Percentiles rank a stretch among this genome's conserved stretches.
Evolutionary conservation across 2,329 filamentous ascomycete genomes (phyloP).

Genomic region (Parafenestella ontariensis): DNA sequence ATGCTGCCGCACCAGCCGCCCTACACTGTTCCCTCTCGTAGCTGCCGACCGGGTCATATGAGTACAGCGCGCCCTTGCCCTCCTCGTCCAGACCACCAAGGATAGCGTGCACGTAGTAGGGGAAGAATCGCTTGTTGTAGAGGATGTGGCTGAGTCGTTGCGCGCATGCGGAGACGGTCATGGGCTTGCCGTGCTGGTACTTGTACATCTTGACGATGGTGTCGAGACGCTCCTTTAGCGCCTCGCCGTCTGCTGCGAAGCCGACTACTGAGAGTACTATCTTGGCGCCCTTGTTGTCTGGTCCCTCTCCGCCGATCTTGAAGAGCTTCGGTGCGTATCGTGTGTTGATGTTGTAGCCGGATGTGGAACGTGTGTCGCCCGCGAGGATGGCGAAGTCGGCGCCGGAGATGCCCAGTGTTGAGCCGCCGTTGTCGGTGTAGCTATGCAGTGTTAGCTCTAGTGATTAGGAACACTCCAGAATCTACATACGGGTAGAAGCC

Average conservation of each 20-base stretch:
- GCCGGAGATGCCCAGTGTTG: constrained; percentile 92
- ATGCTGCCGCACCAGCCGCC: constrained; percentile 88
- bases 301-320: constrained; percentile 90
- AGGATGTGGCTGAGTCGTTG: constrained; percentile 94
- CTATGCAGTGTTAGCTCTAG: constrained; percentile 54
- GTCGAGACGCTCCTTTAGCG: constrained; percentile 91
- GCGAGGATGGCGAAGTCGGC: constrained; percentile 95
- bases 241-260: constrained; percentile 93
- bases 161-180: constrained; percentile 92
- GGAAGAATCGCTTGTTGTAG: constrained; percentile 98
- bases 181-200: constrained; percentile 96
- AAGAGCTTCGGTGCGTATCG: constrained; percentile 95
- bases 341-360: constrained; percentile 97
- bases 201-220: constrained; percentile 98
- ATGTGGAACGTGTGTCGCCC: constrained; percentile 93
- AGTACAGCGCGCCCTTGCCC: constrained; percentile 92
- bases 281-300: constrained; percentile 81
- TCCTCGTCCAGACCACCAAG: constrained; percentile 93
- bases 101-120: constrained; percentile 96
- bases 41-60: constrained; percentile 95
- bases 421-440: constrained; percentile 98
- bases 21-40: constrained; percentile 98
- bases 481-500: constrained; percentile 85
- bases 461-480: constrained; percentile 5
- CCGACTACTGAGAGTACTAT: constrained; percentile 94